phyloP scores from a whole-genome alignment of 768 basidiomycete genomes.

The Mycena pura region DNA sequence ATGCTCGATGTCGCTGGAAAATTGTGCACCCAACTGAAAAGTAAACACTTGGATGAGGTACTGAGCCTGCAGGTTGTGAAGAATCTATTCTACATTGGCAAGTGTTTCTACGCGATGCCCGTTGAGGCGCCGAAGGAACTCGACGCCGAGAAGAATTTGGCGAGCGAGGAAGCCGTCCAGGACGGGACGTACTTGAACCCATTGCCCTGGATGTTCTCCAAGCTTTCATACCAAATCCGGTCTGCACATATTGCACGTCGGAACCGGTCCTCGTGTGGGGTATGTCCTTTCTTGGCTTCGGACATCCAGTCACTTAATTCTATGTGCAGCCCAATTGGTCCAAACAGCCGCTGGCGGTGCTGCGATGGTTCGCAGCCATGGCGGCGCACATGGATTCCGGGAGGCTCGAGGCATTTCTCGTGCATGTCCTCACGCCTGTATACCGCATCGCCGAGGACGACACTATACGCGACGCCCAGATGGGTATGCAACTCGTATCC shows the following conservation, averaged over 20 bases:
- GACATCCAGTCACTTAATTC: not conserved
- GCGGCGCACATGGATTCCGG: slow-evolving; percentile 67
- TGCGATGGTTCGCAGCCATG: slow-evolving; percentile 97
- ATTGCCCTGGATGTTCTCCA: slow-evolving; percentile 93
- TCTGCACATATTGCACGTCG: slow-evolving; percentile 76
- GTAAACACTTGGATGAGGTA: slow-evolving; percentile 73
- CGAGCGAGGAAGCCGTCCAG: slow-evolving; percentile 33
- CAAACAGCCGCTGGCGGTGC: slow-evolving; percentile 76
- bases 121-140: slow-evolving; percentile 34
- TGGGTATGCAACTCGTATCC: slow-evolving; percentile 59
- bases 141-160: slow-evolving; percentile 29
- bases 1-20: slow-evolving; percentile 79
- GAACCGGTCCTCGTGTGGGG: slow-evolving; percentile 54
- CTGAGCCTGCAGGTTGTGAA: slow-evolving; percentile 89
- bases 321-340: slow-evolving; percentile 76
- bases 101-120: slow-evolving; percentile 68
- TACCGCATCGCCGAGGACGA: slow-evolving; percentile 91
- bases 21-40: slow-evolving; percentile 79
- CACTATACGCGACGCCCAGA: slow-evolving; percentile 75
- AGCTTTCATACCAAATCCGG: slow-evolving; percentile 85
- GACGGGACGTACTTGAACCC: slow-evolving; percentile 52
- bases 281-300: slow-evolving; percentile 37
- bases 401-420: slow-evolving; percentile 70
- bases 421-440: slow-evolving; percentile 86
- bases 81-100: slow-evolving; percentile 92